These are phyloP conservation scores for Xerophyta viscosa DNA, from an alignment of 106 monocot genomes.

Conservation along the genomic window DNA sequence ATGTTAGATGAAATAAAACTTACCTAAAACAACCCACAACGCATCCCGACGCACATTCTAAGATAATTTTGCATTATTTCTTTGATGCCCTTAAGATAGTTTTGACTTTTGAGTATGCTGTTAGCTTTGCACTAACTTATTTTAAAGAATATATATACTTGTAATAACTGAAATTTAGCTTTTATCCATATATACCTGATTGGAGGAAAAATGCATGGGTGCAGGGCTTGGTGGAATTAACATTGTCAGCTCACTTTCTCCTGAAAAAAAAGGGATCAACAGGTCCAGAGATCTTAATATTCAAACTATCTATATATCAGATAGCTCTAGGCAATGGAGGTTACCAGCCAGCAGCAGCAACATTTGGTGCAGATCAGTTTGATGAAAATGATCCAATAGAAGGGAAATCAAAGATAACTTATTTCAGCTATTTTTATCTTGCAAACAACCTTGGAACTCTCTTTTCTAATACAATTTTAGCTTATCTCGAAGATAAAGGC, in stretches of 20 bases:
- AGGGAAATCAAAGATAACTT: conserved; percentile 36
- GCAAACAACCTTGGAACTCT: conserved; percentile 53
- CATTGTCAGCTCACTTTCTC: conserved; percentile 28
- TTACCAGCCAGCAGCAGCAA: conserved; percentile 38
- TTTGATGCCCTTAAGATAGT: too few relatives aligned
- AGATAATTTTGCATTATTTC: too few relatives aligned
- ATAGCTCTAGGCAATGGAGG: conserved; percentile 57
- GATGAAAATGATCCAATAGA: conserved; percentile 38
- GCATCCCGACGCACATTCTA: too few relatives aligned
- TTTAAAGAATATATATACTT: too few relatives aligned
- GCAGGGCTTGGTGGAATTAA: conserved; percentile 44
- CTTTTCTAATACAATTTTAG: conserved; percentile 40
- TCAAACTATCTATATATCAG: conserved; percentile 55
- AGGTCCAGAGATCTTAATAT: conserved; percentile 12
- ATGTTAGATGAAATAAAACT: too few relatives aligned
- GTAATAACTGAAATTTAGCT: too few relatives aligned
- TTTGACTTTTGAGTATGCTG: too few relatives aligned
- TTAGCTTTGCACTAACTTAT: too few relatives aligned
- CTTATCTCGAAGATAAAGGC: conserved; percentile 42
- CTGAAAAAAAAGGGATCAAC: conserved; percentile 17
- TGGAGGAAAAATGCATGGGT: not conserved
- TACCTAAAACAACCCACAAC: too few relatives aligned
- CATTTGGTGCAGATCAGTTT: conserved; percentile 67
- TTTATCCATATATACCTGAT: too few relatives aligned
- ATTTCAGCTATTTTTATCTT: conserved; percentile 66